phyloP scores from a whole-genome alignment of 2,329 filamentous ascomycete genomes.

The Phialemoniopsis sp. region DNA sequence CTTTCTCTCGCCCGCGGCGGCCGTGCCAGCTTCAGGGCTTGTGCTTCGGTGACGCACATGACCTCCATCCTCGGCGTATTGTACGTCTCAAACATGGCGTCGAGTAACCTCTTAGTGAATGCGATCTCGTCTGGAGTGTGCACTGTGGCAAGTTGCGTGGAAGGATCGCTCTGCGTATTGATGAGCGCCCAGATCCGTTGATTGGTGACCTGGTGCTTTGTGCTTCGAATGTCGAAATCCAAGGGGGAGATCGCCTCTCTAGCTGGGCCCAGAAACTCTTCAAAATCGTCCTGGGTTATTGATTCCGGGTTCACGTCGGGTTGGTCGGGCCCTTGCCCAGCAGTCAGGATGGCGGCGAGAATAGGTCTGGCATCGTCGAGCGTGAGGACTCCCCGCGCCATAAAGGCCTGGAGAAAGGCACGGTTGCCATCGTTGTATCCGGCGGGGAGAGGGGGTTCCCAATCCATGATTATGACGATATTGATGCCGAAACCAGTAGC shows the following conservation, averaged over 20 bases:
- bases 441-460: slow-evolving; percentile 22
- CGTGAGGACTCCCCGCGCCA: slow-evolving; percentile 75
- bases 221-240: slow-evolving; percentile 82
- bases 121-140: slow-evolving; percentile 80
- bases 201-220: slow-evolving; percentile 62
- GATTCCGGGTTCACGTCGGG: slow-evolving; percentile 47
- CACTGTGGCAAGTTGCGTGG: slow-evolving; percentile 83
- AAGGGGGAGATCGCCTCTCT: slow-evolving; percentile 72
- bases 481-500: not conserved
- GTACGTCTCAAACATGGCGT: slow-evolving; percentile 86
- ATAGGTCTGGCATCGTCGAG: slow-evolving; percentile 68
- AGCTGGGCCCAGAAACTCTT: slow-evolving; percentile 63
- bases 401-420: slow-evolving; percentile 85
- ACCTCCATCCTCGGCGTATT: slow-evolving; percentile 79
- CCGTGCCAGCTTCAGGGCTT: slow-evolving; percentile 68
- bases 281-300: slow-evolving; percentile 65
- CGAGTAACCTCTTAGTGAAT: slow-evolving; percentile 82
- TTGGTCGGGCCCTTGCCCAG: slow-evolving; percentile 15
- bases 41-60: slow-evolving; percentile 75
- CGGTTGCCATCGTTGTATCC: slow-evolving; percentile 64
- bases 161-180: slow-evolving; percentile 79
- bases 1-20: slow-evolving; percentile 34
- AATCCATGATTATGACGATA: slow-evolving; percentile 15
- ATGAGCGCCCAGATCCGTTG: slow-evolving; percentile 77
- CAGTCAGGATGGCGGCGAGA: slow-evolving; percentile 71